Base-by-base conservation (phyloP, 495 filamentous ascomycete species). In the Cercophora scortea region DNA sequence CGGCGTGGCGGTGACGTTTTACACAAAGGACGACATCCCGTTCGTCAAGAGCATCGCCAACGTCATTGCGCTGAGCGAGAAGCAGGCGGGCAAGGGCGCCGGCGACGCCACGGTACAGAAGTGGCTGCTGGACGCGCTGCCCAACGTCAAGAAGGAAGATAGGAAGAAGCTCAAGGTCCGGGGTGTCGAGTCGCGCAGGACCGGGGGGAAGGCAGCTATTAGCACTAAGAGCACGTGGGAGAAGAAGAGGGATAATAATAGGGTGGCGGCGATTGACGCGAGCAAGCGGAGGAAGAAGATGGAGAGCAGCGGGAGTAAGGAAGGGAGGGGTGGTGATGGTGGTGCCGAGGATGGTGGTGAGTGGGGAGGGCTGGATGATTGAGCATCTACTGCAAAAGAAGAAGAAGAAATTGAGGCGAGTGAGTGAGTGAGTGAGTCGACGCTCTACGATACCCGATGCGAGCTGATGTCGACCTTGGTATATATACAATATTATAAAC, bases 151-250 rank as follows among this genome's bases (percentile, higher is more conserved):
- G 55, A 96, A 93, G 78, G 81, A 86, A 48, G 83, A 87, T 47
- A 89, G 86, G 78, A 81, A 89, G 69, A 81, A 80, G 55, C 60
- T 97, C 59, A 96, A 92, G 75, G 79, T 77, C 61, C 76, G 82
- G 54, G 93, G 93, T 12, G 86, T 96, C 34, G 85, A 93, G 71
- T 83, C 81, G 7, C 77, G 89, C 51, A 77, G 87, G 49, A 45
- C 38, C 7, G 67, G 71, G 1, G 60, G 59, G 6, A 66, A 67
- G 59, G 69, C 77, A 48, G 76, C 83, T 51, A 98, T 98, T 63
- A 91, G 88, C 57, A 95, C 89, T 0, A 94, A 92, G 79, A 94
- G 91, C 65, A 87, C 89, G 9, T 96, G 82, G 74, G 89, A 96
- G 63, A 78, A 88, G 61, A 71, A 79, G 56, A 66, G 83, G 72